phyloP scores from a whole-genome alignment of 768 basidiomycete genomes.

The Termitomyces sp. region DNA sequence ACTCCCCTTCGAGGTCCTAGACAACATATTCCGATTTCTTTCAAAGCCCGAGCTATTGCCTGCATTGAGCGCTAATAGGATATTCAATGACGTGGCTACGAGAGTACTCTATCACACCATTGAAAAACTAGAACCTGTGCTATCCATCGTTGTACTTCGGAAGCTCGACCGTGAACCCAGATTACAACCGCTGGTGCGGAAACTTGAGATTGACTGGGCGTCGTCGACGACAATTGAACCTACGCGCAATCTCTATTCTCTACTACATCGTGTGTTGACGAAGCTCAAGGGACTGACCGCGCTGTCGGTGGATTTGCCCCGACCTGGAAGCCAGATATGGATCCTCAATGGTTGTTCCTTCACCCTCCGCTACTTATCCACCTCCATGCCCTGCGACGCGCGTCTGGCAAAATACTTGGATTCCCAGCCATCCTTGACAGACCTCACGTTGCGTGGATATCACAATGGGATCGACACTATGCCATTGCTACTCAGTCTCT shows the following conservation, averaged over 20 bases:
- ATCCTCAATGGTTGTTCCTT: conserved; percentile 41
- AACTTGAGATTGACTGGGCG: conserved; percentile 40
- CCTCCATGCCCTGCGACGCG: conserved; percentile 49
- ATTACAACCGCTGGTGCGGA: conserved; percentile 37
- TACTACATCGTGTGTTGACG: conserved; percentile 39
- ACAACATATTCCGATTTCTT: conserved; percentile 21
- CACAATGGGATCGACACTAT: conserved; percentile 24
- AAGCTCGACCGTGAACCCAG: conserved; percentile 31
- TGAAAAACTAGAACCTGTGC: conserved; percentile 21
- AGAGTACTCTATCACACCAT: conserved; percentile 30
- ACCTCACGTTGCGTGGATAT: conserved; percentile 53
- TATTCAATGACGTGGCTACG: conserved; percentile 21
- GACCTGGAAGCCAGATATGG: conserved; percentile 37
- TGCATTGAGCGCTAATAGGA: conserved; percentile 18
- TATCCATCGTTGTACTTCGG: conserved; percentile 31
- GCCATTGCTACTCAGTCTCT: conserved; percentile 17
- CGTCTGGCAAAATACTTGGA: conserved; percentile 47
- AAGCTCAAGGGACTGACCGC: conserved; percentile 31
- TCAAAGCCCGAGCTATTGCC: conserved; percentile 15
- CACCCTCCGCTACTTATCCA: conserved; percentile 41
- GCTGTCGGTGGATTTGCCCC: conserved; percentile 48
- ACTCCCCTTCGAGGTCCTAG: conserved; percentile 30
- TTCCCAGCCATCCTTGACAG: conserved; percentile 38
- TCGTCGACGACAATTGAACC: conserved; percentile 16
- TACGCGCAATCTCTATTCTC: conserved; percentile 43